Conservation (phyloP, 805 yeast species). For the Cyberlindnera euphorbiae region DNA sequence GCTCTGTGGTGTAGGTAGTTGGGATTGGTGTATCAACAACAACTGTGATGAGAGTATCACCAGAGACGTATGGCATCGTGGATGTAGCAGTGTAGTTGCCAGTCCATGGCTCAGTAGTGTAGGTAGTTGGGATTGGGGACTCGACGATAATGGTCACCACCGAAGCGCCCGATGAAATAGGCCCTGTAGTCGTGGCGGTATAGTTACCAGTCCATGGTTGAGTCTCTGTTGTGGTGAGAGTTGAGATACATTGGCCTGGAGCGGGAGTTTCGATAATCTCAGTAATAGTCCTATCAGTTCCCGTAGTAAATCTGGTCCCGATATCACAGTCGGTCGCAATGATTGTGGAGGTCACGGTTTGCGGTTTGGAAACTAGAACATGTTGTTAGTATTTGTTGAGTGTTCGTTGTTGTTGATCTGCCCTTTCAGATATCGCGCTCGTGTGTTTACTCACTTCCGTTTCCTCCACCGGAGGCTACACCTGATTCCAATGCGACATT, state of each 20-base stretch:
- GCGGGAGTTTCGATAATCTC: constrained; percentile 6
- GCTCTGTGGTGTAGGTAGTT: constrained; percentile 1
- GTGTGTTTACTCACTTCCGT: constrained; percentile 5
- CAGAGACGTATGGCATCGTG: constrained; percentile 1
- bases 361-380: constrained; percentile 1
- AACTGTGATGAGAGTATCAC: background rate
- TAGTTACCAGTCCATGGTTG: background rate
- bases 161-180: background rate
- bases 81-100: background rate
- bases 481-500: too few species aligned
- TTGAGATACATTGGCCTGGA: background rate
- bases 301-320: constrained; percentile 9
- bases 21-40: constrained; percentile 1
- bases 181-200: background rate
- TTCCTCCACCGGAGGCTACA: constrained; percentile 11
- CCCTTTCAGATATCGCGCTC: too few species aligned
- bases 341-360: constrained; percentile 5
- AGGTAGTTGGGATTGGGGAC: background rate
- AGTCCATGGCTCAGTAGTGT: constrained; percentile 1
- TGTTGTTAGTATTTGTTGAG: background rate
- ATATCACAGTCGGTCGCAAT: constrained; percentile 8
- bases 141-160: background rate
- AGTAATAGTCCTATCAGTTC: constrained; percentile 6
- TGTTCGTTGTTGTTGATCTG: too few species aligned
- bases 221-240: background rate